Percentiles rank a stretch among this genome's conserved stretches.
Conservation (phyloP, 768 basidiomycete species). For the Phlebiopsis gigantea region DNA sequence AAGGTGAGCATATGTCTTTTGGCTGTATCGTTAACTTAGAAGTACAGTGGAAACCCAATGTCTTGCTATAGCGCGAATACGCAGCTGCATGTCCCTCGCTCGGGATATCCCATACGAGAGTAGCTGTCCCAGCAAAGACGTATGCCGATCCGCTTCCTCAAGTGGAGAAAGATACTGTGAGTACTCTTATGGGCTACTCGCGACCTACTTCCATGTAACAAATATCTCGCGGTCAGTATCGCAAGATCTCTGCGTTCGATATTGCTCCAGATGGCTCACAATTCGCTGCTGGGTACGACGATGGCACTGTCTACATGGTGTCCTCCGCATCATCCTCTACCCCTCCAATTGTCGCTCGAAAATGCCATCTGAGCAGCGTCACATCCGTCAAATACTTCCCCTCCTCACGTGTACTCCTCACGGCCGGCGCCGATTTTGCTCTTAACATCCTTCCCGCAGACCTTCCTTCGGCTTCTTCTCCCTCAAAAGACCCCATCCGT, state of each 20-base stretch:
- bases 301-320: constrained; percentile 52
- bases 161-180: constrained; percentile 27
- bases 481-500: constrained; percentile 22
- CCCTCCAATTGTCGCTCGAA: constrained; percentile 26
- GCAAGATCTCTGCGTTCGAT: constrained; percentile 60
- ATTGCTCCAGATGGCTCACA: constrained; percentile 53
- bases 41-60: constrained; percentile 3
- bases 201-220: neutral
- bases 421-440: constrained; percentile 63
- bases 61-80: constrained; percentile 1
- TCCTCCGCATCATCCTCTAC: constrained; percentile 26
- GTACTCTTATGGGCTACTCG: neutral
- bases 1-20: constrained; percentile 25
- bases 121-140: constrained; percentile 47
- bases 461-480: constrained; percentile 23
- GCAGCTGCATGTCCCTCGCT: constrained; percentile 43
- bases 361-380: constrained; percentile 49
- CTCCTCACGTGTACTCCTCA: constrained; percentile 65
- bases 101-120: constrained; percentile 39
- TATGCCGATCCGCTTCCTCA: constrained; percentile 43
- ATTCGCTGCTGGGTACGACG: constrained; percentile 55
- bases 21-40: neutral
- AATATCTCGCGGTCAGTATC: constrained; percentile 30
- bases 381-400: constrained; percentile 62
- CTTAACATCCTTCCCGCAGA: constrained; percentile 63